phyloP scores from a whole-genome alignment of 169 alveolate species.

The Babesia sp. region DNA sequence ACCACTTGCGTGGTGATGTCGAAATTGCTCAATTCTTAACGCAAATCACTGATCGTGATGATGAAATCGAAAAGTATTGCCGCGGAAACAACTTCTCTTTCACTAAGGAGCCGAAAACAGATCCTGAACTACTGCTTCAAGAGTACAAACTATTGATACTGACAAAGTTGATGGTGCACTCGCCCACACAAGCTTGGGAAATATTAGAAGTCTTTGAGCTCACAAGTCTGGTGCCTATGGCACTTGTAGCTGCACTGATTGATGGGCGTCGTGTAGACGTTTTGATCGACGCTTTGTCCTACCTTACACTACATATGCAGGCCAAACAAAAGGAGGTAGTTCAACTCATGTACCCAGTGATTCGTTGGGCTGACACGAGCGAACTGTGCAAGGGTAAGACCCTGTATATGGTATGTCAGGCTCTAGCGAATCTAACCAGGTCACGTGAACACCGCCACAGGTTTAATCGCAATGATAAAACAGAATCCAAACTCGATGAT shows the following conservation, averaged over 20 bases:
- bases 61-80: slow-evolving; percentile 13
- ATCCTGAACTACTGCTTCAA: neutral
- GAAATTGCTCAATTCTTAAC: neutral
- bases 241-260: neutral
- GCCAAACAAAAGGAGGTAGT: slow-evolving; percentile 23
- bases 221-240: slow-evolving; percentile 6
- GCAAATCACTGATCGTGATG: slow-evolving; percentile 1
- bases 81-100: neutral
- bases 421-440: slow-evolving; percentile 25
- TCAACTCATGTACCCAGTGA: neutral
- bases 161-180: slow-evolving; percentile 49
- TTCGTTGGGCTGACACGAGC: slow-evolving; percentile 24
- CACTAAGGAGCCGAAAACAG: neutral
- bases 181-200: slow-evolving; percentile 15
- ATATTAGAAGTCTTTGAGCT: slow-evolving; percentile 26
- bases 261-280: slow-evolving; percentile 25
- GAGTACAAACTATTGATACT: slow-evolving; percentile 37
- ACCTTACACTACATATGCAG: slow-evolving; percentile 47
- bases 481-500: slow-evolving; percentile 11
- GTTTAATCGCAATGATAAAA: slow-evolving; percentile 2
- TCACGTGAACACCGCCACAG: slow-evolving; percentile 37
- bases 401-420: slow-evolving; percentile 39
- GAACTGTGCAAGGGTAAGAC: slow-evolving; percentile 5
- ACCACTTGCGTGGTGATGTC: slow-evolving; percentile 9
- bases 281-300: slow-evolving; percentile 38